Evolutionary conservation across 2,329 filamentous ascomycete genomes (phyloP).

Genomic region (Cordyceps militaris): DNA sequence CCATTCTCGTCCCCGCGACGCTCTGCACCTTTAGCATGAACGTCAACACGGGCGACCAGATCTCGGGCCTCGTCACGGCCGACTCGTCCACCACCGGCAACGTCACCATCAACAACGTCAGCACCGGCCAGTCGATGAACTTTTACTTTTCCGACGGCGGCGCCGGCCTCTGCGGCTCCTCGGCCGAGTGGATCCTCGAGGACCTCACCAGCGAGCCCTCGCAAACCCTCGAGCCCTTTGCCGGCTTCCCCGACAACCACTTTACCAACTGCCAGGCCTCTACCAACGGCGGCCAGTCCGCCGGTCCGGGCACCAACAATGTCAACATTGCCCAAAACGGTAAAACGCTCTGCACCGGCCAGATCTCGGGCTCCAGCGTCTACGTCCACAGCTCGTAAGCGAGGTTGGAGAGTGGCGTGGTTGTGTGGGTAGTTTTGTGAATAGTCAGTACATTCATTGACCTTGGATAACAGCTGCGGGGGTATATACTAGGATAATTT

Average conservation of each 20-base stretch:
- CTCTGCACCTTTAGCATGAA: background rate
- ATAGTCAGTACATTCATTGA: too few relatives aligned
- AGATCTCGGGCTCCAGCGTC: background rate
- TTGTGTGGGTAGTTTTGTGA: too few relatives aligned
- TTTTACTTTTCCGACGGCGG: background rate
- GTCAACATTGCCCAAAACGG: constrained; percentile 3
- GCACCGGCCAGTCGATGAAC: background rate
- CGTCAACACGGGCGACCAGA: constrained; percentile 5
- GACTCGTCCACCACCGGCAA: background rate
- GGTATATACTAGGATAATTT: too few relatives aligned
- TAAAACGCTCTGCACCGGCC: background rate
- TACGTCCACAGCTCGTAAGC: background rate
- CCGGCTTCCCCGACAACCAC: background rate
- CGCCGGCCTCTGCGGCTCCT: constrained; percentile 3
- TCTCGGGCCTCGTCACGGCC: constrained; percentile 1
- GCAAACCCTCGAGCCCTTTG: background rate
- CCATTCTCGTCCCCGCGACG: background rate
- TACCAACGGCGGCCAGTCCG: background rate
- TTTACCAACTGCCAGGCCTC: background rate
- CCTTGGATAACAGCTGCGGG: background rate
- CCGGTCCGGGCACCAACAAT: background rate
- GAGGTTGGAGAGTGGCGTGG: too few relatives aligned
- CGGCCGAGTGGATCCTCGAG: constrained; percentile 9
- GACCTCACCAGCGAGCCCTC: background rate
- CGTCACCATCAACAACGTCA: constrained; percentile 6